phyloP scores from a whole-genome alignment of 345 rosid genomes.

The Moringa oleifera region DNA sequence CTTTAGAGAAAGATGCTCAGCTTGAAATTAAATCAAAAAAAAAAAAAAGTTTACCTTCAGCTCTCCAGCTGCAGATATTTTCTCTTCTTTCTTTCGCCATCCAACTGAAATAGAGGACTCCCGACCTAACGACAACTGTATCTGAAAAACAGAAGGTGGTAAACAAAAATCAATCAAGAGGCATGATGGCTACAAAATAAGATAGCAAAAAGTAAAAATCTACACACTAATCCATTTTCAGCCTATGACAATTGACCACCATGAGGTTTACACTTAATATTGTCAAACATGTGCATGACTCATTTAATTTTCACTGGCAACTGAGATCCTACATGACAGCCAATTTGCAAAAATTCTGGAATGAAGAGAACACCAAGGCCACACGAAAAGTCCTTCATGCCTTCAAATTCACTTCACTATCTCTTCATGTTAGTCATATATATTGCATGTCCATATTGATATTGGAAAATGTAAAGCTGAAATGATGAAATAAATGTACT shows the following conservation, averaged over 20 bases:
- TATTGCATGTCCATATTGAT: not conserved
- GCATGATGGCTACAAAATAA: not conserved
- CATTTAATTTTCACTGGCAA: not conserved
- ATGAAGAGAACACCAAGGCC: not conserved
- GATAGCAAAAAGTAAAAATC: too few relatives aligned
- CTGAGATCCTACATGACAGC: not conserved
- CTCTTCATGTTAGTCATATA: not conserved
- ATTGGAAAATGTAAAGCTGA: not conserved
- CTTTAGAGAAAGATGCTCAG: not conserved
- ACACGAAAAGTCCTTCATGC: not conserved
- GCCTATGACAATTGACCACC: not conserved
- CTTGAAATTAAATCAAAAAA: not conserved
- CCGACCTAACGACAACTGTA: constrained; percentile 70
- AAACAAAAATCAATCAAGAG: constrained; percentile 14
- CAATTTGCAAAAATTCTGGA: not conserved
- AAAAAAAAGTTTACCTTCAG: constrained; percentile 45
- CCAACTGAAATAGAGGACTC: constrained; percentile 78
- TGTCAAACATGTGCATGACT: not conserved
- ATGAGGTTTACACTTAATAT: not conserved
- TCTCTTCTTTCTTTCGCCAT: constrained; percentile 80
- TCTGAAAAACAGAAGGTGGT: constrained; percentile 33
- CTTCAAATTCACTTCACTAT: not conserved
- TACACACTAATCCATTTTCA: too few relatives aligned
- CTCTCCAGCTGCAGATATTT: constrained; percentile 68
- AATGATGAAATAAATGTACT: not conserved